Evolutionary conservation across 1,284 basidiomycete species (phyloP).

Genomic region (Cutaneotrichosporon cutaneum): DNA sequence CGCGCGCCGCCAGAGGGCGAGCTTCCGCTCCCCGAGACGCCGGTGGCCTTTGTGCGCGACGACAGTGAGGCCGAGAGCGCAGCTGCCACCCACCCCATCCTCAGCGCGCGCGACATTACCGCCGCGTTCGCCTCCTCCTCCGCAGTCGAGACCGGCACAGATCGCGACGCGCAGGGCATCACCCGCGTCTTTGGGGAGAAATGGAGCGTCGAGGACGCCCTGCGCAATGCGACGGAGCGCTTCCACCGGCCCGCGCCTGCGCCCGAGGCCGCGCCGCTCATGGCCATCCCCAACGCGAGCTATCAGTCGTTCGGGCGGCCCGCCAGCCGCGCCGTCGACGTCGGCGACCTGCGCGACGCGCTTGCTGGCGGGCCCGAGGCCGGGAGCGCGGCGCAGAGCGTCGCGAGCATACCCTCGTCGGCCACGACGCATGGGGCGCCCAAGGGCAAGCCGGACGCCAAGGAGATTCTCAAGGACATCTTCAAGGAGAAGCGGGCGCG

Average conservation of each 20-base stretch:
- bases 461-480: constrained; percentile 52
- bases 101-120: constrained; percentile 63
- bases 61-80: constrained; percentile 40
- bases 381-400: constrained; percentile 5
- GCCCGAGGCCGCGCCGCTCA: constrained; percentile 54
- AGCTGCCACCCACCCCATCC: constrained; percentile 31
- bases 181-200: constrained; percentile 58
- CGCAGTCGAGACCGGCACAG: constrained; percentile 64
- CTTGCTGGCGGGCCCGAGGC: constrained; percentile 44
- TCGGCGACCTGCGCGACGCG: constrained; percentile 79
- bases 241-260: constrained; percentile 5
- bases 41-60: constrained; percentile 40
- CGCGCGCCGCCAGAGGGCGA: constrained; percentile 17
- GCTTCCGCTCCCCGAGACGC: constrained; percentile 36
- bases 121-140: constrained; percentile 58
- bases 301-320: constrained; percentile 73
- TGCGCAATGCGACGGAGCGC: constrained; percentile 59
- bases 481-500: constrained; percentile 46
- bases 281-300: constrained; percentile 84
- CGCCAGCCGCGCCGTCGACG: constrained; percentile 63
- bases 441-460: constrained; percentile 22
- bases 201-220: constrained; percentile 74
- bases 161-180: constrained; percentile 62
- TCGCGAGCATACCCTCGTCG: background rate
- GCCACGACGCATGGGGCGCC: background rate